Evolutionary conservation across 2,329 filamentous ascomycete species (phyloP).

Genomic region (Xylaria polymorpha): DNA sequence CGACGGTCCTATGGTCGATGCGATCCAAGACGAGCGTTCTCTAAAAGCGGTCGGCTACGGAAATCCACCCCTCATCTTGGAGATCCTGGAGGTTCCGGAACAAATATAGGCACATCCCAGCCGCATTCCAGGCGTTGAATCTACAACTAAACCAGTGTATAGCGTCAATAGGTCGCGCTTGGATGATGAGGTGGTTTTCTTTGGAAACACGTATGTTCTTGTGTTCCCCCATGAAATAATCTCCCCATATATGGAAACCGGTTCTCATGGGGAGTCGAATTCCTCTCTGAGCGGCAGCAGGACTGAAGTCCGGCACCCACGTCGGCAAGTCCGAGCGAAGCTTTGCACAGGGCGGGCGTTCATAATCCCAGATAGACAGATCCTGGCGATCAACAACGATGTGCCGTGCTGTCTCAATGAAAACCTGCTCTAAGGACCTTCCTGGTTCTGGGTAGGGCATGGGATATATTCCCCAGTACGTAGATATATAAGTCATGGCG

Average conservation of each 20-base stretch:
- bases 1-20: not conserved
- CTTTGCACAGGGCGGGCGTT: not conserved
- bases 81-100: not conserved
- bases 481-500: not conserved
- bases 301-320: slow-evolving; percentile 2
- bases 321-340: not conserved
- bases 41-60: not conserved
- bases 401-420: not conserved
- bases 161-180: not conserved
- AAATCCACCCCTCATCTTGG: not conserved
- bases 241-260: not conserved
- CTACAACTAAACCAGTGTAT: not conserved
- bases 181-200: not conserved
- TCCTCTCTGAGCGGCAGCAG: not conserved
- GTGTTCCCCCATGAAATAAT: not conserved
- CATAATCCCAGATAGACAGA: slow-evolving; percentile 6
- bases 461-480: not conserved
- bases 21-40: not conserved
- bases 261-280: not conserved
- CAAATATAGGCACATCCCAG: not conserved
- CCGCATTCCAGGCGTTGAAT: not conserved
- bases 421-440: not conserved
- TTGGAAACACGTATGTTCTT: not conserved
- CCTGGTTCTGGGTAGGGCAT: not conserved
- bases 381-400: not conserved